Percentiles rank a stretch among this genome's conserved stretches.
Conservation (phyloP, 495 filamentous ascomycete genomes). For the Trichodelitschia bisporula region DNA sequence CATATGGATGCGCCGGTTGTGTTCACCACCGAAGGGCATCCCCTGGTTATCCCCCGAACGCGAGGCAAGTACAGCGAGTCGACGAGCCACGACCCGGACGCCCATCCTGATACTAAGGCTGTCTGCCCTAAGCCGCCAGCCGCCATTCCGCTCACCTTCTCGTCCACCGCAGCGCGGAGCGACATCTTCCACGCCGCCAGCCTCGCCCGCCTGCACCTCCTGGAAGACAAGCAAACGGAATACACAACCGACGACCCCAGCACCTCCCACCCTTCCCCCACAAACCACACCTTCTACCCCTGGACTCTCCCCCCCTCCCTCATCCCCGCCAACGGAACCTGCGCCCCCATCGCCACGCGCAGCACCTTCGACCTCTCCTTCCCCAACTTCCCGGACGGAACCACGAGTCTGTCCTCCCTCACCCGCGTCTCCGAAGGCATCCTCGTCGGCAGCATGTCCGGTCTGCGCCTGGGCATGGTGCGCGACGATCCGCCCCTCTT, state of each 20-base stretch:
- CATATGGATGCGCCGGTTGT: constrained; percentile 66
- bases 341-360: constrained; percentile 32
- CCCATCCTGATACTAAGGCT: background rate
- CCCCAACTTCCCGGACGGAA: constrained; percentile 34
- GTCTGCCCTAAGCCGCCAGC: constrained; percentile 34
- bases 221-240: constrained; percentile 15
- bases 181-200: constrained; percentile 83
- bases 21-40: constrained; percentile 90
- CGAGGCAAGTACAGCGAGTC: background rate
- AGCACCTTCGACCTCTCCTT: constrained; percentile 62
- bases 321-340: constrained; percentile 48
- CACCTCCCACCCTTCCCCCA: constrained; percentile 32
- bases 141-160: constrained; percentile 38
- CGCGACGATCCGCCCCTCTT: constrained; percentile 24
- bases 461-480: constrained; percentile 59
- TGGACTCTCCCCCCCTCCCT: constrained; percentile 66
- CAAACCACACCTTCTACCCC: constrained; percentile 70
- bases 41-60: constrained; percentile 45
- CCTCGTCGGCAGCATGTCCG: constrained; percentile 50
- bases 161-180: constrained; percentile 54
- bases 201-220: constrained; percentile 51
- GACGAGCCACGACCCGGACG: background rate
- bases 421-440: constrained; percentile 33
- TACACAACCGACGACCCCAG: constrained; percentile 26
- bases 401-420: constrained; percentile 17